Evolutionary conservation across 371 early-diverging fungal genomes (phyloP).

Genomic region (Apophysomyces sp.): DNA sequence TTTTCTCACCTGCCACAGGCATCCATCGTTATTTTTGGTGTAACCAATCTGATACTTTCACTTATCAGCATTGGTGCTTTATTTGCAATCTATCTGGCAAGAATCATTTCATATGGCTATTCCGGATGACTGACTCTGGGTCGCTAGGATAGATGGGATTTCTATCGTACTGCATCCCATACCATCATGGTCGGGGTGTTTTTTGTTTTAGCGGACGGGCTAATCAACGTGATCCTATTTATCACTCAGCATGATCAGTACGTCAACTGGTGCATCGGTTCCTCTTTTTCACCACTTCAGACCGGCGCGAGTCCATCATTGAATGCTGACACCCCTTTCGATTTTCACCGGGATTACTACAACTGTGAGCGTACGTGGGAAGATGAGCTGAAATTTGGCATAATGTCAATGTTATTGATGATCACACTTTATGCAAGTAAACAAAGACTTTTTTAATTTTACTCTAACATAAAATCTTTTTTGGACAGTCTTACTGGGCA

Average conservation of each 20-base stretch:
- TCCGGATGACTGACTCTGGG: not conserved
- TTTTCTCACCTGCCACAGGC: conserved; percentile 15
- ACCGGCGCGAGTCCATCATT: not conserved
- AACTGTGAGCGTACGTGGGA: conserved; percentile 25
- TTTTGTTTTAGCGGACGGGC: conserved; percentile 15
- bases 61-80: conserved; percentile 7
- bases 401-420: conserved; percentile 20
- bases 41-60: conserved; percentile 12
- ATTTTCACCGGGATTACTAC: conserved; percentile 14
- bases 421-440: conserved; percentile 21
- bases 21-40: conserved; percentile 16
- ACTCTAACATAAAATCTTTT: too few relatives aligned
- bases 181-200: conserved; percentile 9
- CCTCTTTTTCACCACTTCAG: not conserved
- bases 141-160: conserved; percentile 10
- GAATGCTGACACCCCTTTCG: not conserved
- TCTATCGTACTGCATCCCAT: not conserved
- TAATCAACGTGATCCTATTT: conserved; percentile 21
- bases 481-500: conserved; percentile 20
- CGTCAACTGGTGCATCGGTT: conserved; percentile 11
- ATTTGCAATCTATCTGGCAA: conserved; percentile 16
- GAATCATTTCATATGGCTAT: not conserved
- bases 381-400: conserved; percentile 23
- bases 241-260: conserved; percentile 13
- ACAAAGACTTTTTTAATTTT: too few relatives aligned